These are phyloP conservation scores for Phylloboletellus chloephorus DNA, from an alignment of 1,284 basidiomycete genomes.

Conservation along the genomic window DNA sequence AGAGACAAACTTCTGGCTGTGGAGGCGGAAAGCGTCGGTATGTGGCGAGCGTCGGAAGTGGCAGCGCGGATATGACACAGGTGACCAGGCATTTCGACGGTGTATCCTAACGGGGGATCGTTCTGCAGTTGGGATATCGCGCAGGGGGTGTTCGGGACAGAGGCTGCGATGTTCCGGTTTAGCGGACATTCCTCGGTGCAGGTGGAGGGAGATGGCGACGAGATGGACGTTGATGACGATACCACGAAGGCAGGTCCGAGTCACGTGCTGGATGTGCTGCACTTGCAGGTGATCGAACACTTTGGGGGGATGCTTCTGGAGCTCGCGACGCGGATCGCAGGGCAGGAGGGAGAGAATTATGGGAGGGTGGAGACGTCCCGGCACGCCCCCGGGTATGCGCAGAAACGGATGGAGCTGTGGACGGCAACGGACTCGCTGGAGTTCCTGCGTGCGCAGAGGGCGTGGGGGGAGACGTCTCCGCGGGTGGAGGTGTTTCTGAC, in stretches of 20 bases:
- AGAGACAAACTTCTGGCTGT: constrained; percentile 61
- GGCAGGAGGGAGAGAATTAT: constrained; percentile 35
- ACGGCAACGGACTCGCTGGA: constrained; percentile 48
- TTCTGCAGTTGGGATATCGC: constrained; percentile 43
- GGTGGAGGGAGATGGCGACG: constrained; percentile 39
- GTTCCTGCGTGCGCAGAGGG: constrained; percentile 44
- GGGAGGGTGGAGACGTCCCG: constrained; percentile 38
- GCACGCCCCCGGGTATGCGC: constrained; percentile 50
- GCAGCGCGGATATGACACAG: constrained; percentile 16
- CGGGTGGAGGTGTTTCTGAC: constrained; percentile 48
- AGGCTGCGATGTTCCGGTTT: constrained; percentile 33
- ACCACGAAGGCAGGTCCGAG: constrained; percentile 34
- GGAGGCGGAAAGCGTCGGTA: constrained; percentile 48
- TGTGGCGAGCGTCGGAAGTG: constrained; percentile 17
- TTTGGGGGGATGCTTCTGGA: constrained; percentile 56
- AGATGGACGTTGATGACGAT: constrained; percentile 61
- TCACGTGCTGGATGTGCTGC: constrained; percentile 60
- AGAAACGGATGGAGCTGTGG: constrained; percentile 47
- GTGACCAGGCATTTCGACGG: constrained; percentile 26
- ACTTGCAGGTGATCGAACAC: constrained; percentile 62
- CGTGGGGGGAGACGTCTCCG: constrained; percentile 35
- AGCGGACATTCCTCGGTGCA: constrained; percentile 31
- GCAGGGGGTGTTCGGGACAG: constrained; percentile 35
- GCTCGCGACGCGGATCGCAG: constrained; percentile 51
- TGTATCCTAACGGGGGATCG: constrained; percentile 21